Evolutionary conservation across 2,329 filamentous ascomycete genomes (phyloP).

Genomic region (Bipolaris zeicola): DNA sequence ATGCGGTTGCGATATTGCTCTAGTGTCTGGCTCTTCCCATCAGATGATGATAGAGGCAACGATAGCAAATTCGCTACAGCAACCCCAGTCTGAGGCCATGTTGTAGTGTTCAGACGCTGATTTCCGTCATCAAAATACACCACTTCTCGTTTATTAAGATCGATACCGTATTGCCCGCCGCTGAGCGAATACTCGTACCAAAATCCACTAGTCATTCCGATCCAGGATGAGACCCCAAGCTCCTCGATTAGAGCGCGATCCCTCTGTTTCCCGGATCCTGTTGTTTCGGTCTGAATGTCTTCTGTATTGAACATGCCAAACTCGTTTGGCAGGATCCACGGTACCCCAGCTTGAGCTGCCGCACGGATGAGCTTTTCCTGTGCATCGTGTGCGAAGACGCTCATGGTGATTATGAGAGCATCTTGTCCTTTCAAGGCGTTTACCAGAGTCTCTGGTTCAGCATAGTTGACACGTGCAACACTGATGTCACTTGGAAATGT

Average conservation of each 20-base stretch:
- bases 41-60: conserved; percentile 32
- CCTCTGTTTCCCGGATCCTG: conserved; percentile 16
- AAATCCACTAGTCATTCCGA: conserved; percentile 31
- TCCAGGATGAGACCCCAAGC: conserved; percentile 34
- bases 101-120: conserved; percentile 37
- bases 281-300: conserved; percentile 5
- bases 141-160: conserved; percentile 37
- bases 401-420: conserved; percentile 48
- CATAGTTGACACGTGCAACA: conserved; percentile 56
- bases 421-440: conserved; percentile 47
- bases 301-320: conserved; percentile 43
- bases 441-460: conserved; percentile 48
- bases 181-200: conserved; percentile 50
- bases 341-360: conserved; percentile 46
- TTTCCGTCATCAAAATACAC: conserved; percentile 43
- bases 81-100: conserved; percentile 39
- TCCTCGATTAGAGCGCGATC: conserved; percentile 24
- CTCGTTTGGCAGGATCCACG: conserved; percentile 49
- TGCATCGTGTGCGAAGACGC: conserved; percentile 29
- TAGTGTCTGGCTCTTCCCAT: background rate
- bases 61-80: conserved; percentile 43
- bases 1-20: conserved; percentile 38
- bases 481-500: conserved; percentile 50
- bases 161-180: conserved; percentile 42
- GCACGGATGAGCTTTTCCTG: conserved; percentile 43